phyloP scores from a whole-genome alignment of 345 rosid species.

The Eucalyptus pauciflora region DNA sequence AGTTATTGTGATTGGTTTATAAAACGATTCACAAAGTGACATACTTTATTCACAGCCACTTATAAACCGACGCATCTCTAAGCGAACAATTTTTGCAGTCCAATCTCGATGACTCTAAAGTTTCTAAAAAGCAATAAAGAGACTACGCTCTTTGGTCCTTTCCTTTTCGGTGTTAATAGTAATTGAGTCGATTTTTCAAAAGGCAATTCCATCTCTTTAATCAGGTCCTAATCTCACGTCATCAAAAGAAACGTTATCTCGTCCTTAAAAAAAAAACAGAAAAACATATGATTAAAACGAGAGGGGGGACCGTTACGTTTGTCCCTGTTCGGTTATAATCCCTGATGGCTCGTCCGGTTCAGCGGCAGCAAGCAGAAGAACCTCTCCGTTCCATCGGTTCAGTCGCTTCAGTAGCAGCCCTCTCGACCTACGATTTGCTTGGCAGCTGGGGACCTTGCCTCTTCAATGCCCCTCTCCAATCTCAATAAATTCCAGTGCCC shows the following conservation, averaged over 20 bases:
- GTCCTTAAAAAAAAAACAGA: not conserved
- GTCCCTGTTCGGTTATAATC: not conserved
- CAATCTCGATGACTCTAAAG: not conserved
- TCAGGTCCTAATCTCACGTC: not conserved
- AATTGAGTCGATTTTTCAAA: not conserved
- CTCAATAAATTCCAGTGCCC: not conserved
- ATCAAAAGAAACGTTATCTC: not conserved
- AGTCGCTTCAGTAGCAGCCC: not conserved
- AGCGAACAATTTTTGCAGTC: not conserved
- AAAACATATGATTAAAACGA: not conserved
- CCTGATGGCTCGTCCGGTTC: not conserved
- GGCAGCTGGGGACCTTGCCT: not conserved
- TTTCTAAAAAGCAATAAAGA: not conserved
- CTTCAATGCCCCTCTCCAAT: not conserved
- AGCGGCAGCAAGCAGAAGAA: not conserved
- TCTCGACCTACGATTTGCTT: not conserved
- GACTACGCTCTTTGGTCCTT: not conserved
- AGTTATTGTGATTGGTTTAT: not conserved
- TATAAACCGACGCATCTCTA: not conserved
- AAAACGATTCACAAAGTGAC: not conserved
- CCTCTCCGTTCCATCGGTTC: not conserved
- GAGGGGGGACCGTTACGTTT: not conserved
- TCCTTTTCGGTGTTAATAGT: not conserved
- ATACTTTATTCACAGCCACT: not conserved
- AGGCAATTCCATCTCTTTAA: not conserved